phyloP scores from a whole-genome alignment of 2,329 filamentous ascomycete genomes.

The Calycina herbarum region DNA sequence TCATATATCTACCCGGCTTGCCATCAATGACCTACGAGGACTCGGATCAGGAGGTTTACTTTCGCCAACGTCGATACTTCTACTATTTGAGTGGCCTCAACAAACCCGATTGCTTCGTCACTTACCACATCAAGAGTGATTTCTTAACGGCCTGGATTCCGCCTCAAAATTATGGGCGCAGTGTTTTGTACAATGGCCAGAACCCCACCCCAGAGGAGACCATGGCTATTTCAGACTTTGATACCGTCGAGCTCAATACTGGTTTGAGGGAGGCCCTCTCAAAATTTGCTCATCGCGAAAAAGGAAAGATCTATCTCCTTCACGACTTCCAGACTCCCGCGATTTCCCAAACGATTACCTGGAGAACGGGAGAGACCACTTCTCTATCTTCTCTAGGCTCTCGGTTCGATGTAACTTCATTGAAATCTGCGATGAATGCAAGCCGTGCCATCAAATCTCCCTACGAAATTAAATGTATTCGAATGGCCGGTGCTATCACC shows the following conservation, averaged over 20 bases:
- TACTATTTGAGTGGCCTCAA: conserved; percentile 58
- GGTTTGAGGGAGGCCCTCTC: conserved; percentile 52
- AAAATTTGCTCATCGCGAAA: conserved; percentile 42
- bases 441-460: conserved; percentile 79
- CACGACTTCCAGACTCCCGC: conserved; percentile 43
- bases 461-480: conserved; percentile 83
- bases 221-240: conserved; percentile 63
- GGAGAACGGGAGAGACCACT: conserved; percentile 9
- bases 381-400: not conserved
- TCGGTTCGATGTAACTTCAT: conserved; percentile 48
- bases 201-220: conserved; percentile 63
- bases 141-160: conserved; percentile 73
- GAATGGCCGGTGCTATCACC: conserved; percentile 77
- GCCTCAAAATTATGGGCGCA: conserved; percentile 58
- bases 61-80: conserved; percentile 62
- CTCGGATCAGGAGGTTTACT: conserved; percentile 56
- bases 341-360: not conserved
- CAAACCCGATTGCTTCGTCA: conserved; percentile 54
- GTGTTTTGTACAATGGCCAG: conserved; percentile 63
- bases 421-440: conserved; percentile 74
- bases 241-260: conserved; percentile 63
- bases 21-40: conserved; percentile 53
- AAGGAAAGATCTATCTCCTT: conserved; percentile 47
- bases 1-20: conserved; percentile 58
- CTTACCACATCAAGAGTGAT: conserved; percentile 60